These are phyloP conservation scores for Rhizopogon vinicolor DNA, from an alignment of 768 basidiomycete species.

Conservation along the genomic window DNA sequence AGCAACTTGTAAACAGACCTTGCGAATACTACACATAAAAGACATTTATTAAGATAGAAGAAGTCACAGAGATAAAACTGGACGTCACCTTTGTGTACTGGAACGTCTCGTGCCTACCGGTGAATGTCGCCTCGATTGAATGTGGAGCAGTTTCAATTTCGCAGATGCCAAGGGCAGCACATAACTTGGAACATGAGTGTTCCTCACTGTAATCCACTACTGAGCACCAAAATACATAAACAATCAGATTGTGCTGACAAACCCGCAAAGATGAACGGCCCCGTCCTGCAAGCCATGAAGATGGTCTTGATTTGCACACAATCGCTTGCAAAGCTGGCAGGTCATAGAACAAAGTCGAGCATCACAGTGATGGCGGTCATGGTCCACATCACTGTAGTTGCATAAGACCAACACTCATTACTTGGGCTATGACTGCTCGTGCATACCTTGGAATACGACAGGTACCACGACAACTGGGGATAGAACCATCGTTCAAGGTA, in stretches of 20 bases:
- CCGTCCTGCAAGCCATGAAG: conserved; percentile 42
- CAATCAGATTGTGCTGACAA: not conserved
- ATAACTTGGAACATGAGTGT: conserved; percentile 42
- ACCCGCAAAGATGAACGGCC: conserved; percentile 57
- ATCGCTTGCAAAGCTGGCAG: conserved; percentile 52
- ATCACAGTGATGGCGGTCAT: conserved; percentile 47
- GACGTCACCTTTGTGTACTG: conserved; percentile 55
- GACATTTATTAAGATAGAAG: not conserved
- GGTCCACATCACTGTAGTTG: conserved; percentile 36
- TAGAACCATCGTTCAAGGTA: conserved; percentile 23
- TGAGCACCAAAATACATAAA: not conserved
- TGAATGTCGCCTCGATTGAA: conserved; percentile 58
- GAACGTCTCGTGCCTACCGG: conserved; percentile 55
- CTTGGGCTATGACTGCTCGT: not conserved
- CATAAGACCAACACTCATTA: too few relatives aligned
- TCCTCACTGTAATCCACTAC: conserved; percentile 35
- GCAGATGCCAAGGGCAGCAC: conserved; percentile 47
- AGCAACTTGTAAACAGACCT: conserved; percentile 24
- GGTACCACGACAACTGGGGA: conserved; percentile 35
- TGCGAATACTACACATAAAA: conserved; percentile 42
- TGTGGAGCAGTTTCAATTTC: conserved; percentile 56
- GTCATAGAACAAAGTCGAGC: conserved; percentile 46
- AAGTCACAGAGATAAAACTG: not conserved
- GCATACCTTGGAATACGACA: conserved; percentile 42
- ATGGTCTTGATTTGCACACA: conserved; percentile 45